Evolutionary conservation across 2,329 filamentous ascomycete genomes (phyloP).

Genomic region (Dactylellina cionopaga): DNA sequence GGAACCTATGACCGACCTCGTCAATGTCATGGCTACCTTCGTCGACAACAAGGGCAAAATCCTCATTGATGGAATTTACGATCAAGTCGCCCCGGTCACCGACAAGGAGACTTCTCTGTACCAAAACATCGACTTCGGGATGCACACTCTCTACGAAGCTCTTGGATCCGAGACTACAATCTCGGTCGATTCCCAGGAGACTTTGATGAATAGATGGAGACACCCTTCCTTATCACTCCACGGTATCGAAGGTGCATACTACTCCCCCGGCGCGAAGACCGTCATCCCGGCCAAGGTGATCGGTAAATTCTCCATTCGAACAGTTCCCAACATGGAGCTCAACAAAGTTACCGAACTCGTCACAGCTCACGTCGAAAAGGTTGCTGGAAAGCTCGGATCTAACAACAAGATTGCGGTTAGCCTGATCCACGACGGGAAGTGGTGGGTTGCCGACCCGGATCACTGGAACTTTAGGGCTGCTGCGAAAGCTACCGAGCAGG

Average conservation of each 20-base stretch:
- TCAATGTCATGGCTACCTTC: constrained; percentile 80
- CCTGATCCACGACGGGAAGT: constrained; percentile 91
- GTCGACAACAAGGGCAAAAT: constrained; percentile 94
- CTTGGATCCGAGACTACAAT: constrained; percentile 89
- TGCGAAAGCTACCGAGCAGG: constrained; percentile 92
- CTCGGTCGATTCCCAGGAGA: constrained; percentile 85
- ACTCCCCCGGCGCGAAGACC: constrained; percentile 91
- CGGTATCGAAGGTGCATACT: constrained; percentile 94
- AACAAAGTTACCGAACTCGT: constrained; percentile 87
- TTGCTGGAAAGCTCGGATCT: constrained; percentile 85
- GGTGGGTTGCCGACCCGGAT: constrained; percentile 97
- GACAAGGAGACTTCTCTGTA: constrained; percentile 90
- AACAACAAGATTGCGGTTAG: constrained; percentile 90
- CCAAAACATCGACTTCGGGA: constrained; percentile 88
- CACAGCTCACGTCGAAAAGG: constrained; percentile 81
- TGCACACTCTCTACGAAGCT: constrained; percentile 93
- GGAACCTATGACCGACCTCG: constrained; percentile 97
- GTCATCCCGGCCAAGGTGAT: constrained; percentile 98
- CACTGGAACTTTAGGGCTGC: constrained; percentile 99
- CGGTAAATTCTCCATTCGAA: constrained; percentile 98
- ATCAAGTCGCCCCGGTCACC: constrained; percentile 89
- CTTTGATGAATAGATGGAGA: constrained; percentile 95
- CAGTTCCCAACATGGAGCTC: constrained; percentile 96
- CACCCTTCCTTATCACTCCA: constrained; percentile 94
- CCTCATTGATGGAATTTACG: constrained; percentile 88